Percentiles rank a stretch among this genome's conserved stretches.
Evolutionary conservation across 306 rosid genomes (phyloP).

Genomic region (Ceratonia siliqua): DNA sequence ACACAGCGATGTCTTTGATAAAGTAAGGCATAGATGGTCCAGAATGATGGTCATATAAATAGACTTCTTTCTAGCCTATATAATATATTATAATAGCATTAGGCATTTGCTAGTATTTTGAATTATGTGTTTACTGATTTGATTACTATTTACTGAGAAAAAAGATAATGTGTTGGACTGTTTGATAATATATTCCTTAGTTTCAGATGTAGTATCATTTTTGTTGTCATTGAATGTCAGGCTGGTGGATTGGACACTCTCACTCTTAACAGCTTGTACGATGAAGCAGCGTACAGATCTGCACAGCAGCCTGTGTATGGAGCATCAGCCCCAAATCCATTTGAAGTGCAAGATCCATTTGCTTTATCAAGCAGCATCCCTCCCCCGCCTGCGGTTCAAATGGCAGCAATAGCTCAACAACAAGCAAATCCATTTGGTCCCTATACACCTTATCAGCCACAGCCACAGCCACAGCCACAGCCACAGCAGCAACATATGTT

Average conservation of each 20-base stretch:
- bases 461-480: conserved; percentile 39
- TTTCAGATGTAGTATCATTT: conserved; percentile 16
- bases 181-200: background rate
- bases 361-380: conserved; percentile 63
- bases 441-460: conserved; percentile 60
- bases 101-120: background rate
- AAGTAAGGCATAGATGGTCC: background rate
- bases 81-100: background rate
- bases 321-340: conserved; percentile 89
- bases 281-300: conserved; percentile 86
- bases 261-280: conserved; percentile 82
- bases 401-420: conserved; percentile 68
- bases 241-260: conserved; percentile 98
- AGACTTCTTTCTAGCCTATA: too few species aligned
- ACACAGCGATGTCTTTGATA: background rate
- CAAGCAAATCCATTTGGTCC: conserved; percentile 92
- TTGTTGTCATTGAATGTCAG: conserved; percentile 47
- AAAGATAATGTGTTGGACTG: background rate
- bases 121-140: background rate
- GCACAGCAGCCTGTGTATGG: conserved; percentile 90
- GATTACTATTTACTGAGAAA: background rate
- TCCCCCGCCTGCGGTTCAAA: conserved; percentile 72
- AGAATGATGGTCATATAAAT: background rate
- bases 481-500: conserved; percentile 64
- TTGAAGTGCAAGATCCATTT: conserved; percentile 90